Percentiles rank a stretch among this genome's conserved stretches.
Conservation (phyloP, 2,329 filamentous ascomycete species). For the Lasiodiplodia citricola region DNA sequence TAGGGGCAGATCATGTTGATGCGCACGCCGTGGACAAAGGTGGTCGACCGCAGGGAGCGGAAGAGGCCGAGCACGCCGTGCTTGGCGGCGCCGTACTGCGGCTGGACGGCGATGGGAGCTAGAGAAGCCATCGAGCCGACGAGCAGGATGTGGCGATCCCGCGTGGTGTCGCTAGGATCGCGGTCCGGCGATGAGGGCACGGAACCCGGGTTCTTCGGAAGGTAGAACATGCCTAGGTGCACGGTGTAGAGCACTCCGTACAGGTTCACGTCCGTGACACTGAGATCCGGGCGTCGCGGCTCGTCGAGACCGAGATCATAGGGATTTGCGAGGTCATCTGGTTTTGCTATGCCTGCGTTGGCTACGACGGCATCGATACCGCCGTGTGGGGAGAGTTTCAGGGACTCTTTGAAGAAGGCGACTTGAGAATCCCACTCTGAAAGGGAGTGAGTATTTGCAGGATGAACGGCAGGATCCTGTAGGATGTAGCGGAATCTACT, state of each 20-base stretch:
- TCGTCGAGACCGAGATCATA: constrained; percentile 50
- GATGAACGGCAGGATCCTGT: background rate
- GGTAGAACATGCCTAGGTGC: constrained; percentile 67
- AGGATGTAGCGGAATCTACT: too few species aligned
- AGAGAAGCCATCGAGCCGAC: constrained; percentile 67
- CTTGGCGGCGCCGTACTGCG: constrained; percentile 67
- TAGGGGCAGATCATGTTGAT: constrained; percentile 72
- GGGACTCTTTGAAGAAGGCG: constrained; percentile 65
- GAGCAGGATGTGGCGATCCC: constrained; percentile 67
- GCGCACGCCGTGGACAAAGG: constrained; percentile 59
- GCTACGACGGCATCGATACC: constrained; percentile 69
- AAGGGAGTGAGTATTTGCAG: background rate
- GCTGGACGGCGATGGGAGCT: constrained; percentile 46
- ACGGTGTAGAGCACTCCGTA: constrained; percentile 69
- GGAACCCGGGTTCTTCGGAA: constrained; percentile 57
- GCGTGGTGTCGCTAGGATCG: constrained; percentile 32
- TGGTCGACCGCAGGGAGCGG: constrained; percentile 60
- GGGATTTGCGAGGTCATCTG: constrained; percentile 56
- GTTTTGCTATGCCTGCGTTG: constrained; percentile 66
- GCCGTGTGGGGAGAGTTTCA: constrained; percentile 58
- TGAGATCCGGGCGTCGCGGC: constrained; percentile 55
- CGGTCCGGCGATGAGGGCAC: constrained; percentile 30
- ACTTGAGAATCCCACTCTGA: constrained; percentile 66
- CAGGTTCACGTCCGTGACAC: constrained; percentile 66
- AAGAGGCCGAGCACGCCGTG: constrained; percentile 71